These are phyloP conservation scores for Thelephora aurantiotincta DNA, from an alignment of 768 basidiomycete genomes.

Conservation along the genomic window DNA sequence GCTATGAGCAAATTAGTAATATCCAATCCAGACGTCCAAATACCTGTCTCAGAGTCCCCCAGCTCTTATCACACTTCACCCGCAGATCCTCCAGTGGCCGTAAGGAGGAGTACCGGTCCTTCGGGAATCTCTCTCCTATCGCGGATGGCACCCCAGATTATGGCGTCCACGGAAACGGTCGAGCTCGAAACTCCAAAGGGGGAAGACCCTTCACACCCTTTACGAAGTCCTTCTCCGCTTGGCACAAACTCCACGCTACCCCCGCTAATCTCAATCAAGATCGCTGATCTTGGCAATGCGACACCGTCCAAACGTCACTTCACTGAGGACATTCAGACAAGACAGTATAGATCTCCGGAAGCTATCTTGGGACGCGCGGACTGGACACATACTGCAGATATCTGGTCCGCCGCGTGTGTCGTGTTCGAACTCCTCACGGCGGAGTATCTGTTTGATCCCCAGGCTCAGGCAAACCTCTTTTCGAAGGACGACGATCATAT, in stretches of 20 bases:
- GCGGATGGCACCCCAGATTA: slow-evolving; percentile 19
- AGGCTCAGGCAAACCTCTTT: slow-evolving; percentile 66
- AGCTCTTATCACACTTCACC: background rate
- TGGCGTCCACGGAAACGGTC: background rate
- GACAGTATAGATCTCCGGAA: slow-evolving; percentile 91
- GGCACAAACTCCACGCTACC: slow-evolving; percentile 3
- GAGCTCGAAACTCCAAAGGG: background rate
- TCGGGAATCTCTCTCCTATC: slow-evolving; percentile 21
- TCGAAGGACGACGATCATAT: slow-evolving; percentile 93
- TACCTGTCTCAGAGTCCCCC: slow-evolving; percentile 10
- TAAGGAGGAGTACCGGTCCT: background rate
- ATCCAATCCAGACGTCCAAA: slow-evolving; percentile 2
- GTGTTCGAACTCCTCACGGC: slow-evolving; percentile 85
- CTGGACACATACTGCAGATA: slow-evolving; percentile 78
- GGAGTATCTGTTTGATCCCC: slow-evolving; percentile 87
- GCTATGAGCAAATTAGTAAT: background rate
- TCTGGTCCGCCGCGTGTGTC: slow-evolving; percentile 88
- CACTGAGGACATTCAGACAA: slow-evolving; percentile 94
- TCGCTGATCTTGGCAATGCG: slow-evolving; percentile 89
- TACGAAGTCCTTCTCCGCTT: slow-evolving; percentile 1
- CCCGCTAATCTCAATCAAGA: slow-evolving; percentile 70
- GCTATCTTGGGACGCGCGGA: slow-evolving; percentile 79
- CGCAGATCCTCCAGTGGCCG: background rate
- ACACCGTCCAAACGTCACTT: slow-evolving; percentile 84
- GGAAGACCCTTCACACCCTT: background rate